These are phyloP conservation scores for Polygonum maritimum DNA, from an alignment of 148 eudicot species.

Conservation along the genomic window DNA sequence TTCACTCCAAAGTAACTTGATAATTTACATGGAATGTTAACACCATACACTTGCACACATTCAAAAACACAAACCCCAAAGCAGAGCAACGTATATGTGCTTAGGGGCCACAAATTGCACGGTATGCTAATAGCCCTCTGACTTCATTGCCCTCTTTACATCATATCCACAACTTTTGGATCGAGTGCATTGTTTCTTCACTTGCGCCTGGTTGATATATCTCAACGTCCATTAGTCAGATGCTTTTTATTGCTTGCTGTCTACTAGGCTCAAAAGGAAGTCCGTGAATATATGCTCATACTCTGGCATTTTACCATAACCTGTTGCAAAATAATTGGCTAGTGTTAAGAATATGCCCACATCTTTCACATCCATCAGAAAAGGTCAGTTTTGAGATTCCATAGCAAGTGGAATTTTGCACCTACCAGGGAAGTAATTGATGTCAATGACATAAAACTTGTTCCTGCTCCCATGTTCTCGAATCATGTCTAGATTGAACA, in stretches of 20 bases:
- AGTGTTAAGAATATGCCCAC: neutral
- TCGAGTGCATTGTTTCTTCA: too few relatives aligned
- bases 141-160: too few relatives aligned
- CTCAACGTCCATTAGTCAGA: neutral
- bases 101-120: too few relatives aligned
- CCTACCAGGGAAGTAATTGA: slow-evolving; percentile 94
- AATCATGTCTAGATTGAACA: slow-evolving; percentile 86
- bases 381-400: neutral
- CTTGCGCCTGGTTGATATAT: too few relatives aligned
- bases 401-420: neutral
- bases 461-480: slow-evolving; percentile 70
- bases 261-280: slow-evolving; percentile 51
- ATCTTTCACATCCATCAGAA: neutral
- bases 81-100: too few relatives aligned
- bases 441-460: slow-evolving; percentile 77
- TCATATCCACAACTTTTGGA: too few relatives aligned
- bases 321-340: slow-evolving; percentile 23
- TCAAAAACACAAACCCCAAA: too few relatives aligned
- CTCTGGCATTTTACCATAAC: slow-evolving; percentile 92
- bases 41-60: too few relatives aligned
- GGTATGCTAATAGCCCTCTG: too few relatives aligned
- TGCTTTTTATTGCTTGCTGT: slow-evolving; percentile 35
- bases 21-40: too few relatives aligned
- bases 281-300: slow-evolving; percentile 91
- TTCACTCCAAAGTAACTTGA: neutral